Base-by-base conservation (phyloP, 345 rosid genomes). In the Jatropha curcas region DNA sequence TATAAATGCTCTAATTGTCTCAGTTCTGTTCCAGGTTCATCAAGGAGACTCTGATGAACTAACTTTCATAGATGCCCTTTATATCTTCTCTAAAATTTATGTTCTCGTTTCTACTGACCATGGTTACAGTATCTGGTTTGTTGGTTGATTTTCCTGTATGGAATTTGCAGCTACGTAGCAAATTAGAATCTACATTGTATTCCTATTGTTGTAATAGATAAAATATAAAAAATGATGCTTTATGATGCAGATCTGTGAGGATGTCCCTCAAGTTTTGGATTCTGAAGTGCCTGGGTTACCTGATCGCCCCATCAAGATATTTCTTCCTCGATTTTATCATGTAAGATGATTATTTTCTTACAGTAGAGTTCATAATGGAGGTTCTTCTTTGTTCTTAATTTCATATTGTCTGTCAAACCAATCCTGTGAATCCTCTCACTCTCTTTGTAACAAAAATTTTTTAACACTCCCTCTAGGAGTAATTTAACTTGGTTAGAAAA, bases 231-330 rank as follows among this genome's bases (percentile, higher is more conserved):
- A 24, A 19, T 22, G 41, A 60, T 70, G 59, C 46, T 63, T 22
- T 52, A 34, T 62, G 37, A 33, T 68, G 64, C 84, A 96, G 98
- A 89, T 96, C 75, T 96, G 97, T 81, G 99, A 96, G 82, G 98
- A 96, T 84, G 78, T 88, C 25, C 98, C 99, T 2, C 94, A 96
- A 79, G 91, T 83, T 45, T 77, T 96, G 86, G 97, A 93, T 84
- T 73, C 88, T 24, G 96, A 96, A 72, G 88, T 96, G 65, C 96
- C 96, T 67, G 96, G 98, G 34, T 80, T 93, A 80, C 68, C 90
- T 53, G 98, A 96, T 62, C 92, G 92, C 31, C 99, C 99, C 64
- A 90, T 91, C 74, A 87, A 86, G 76, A 82, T 93, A 60, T 76
- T 95, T 64, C 82, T 95, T 71, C 94, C 99, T 74, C 85, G 94